Evolutionary conservation across 768 basidiomycete genomes (phyloP).

Genomic region (Paxillus ammoniavirescens): DNA sequence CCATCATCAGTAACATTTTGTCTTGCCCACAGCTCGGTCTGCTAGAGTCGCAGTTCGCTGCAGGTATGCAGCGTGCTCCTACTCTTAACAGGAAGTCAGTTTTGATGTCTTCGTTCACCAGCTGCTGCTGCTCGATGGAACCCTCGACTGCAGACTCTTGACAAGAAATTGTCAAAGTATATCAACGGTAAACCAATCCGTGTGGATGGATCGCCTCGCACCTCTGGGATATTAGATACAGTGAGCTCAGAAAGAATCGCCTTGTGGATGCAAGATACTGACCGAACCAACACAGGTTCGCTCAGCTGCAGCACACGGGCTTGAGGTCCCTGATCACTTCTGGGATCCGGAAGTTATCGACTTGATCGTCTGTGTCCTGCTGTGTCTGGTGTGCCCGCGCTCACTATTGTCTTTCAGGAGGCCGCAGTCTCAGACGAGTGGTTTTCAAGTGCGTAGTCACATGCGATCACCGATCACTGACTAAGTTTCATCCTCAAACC

Average conservation of each 20-base stretch:
- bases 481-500: conserved; percentile 7
- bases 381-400: neutral
- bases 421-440: conserved; percentile 74
- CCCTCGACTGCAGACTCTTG: conserved; percentile 56
- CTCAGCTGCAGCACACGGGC: conserved; percentile 68
- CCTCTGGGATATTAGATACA: conserved; percentile 74
- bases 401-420: conserved; percentile 43
- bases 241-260: conserved; percentile 29
- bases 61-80: conserved; percentile 41
- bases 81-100: neutral
- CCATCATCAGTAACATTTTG: conserved; percentile 66
- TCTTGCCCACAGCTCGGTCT: conserved; percentile 66
- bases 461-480: neutral
- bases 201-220: conserved; percentile 72
- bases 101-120: conserved; percentile 22
- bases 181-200: conserved; percentile 66
- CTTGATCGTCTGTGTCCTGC: conserved; percentile 46
- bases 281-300: conserved; percentile 43
- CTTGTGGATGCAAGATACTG: neutral
- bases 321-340: conserved; percentile 71
- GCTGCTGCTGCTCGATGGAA: conserved; percentile 69
- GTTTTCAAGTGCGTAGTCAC: conserved; percentile 54
- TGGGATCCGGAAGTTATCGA: conserved; percentile 58
- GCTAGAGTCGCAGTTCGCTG: conserved; percentile 60
- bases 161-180: conserved; percentile 66